Conservation (phyloP, 352 stramenopile species). For the Globisporangium cylindrosporum region DNA sequence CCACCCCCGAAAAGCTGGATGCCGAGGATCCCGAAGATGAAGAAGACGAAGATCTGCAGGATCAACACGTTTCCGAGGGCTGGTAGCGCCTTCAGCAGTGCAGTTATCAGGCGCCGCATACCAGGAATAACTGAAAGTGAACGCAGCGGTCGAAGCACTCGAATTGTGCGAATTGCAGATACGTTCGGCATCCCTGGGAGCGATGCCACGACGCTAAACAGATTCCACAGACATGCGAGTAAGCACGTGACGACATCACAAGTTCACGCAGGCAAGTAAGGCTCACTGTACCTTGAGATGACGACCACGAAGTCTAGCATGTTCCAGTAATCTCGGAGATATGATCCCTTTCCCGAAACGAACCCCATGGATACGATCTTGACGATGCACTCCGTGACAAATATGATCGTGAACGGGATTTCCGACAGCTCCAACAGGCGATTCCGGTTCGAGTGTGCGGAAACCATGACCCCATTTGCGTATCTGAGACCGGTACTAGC, state of each 20-base stretch:
- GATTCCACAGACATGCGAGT: background rate
- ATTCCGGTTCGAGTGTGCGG: conserved; percentile 47
- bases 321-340: conserved; percentile 89
- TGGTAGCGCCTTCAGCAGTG: conserved; percentile 82
- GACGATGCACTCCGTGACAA: conserved; percentile 84
- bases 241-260: background rate
- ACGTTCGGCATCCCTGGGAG: conserved; percentile 74
- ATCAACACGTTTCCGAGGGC: conserved; percentile 88
- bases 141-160: conserved; percentile 84
- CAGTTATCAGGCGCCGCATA: conserved; percentile 75
- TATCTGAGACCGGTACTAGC: conserved; percentile 43
- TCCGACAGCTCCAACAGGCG: conserved; percentile 71
- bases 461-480: conserved; percentile 32
- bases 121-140: conserved; percentile 87
- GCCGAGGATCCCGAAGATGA: conserved; percentile 89
- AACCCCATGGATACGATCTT: conserved; percentile 91
- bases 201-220: conserved; percentile 42
- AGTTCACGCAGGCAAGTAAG: background rate
- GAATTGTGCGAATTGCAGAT: conserved; percentile 82
- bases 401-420: conserved; percentile 84
- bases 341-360: conserved; percentile 51
- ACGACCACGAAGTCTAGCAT: conserved; percentile 92
- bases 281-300: conserved; percentile 53
- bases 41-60: conserved; percentile 89
- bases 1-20: conserved; percentile 86